phyloP scores from a whole-genome alignment of 1,284 basidiomycete species.

The Sporisorium scitamineum region DNA sequence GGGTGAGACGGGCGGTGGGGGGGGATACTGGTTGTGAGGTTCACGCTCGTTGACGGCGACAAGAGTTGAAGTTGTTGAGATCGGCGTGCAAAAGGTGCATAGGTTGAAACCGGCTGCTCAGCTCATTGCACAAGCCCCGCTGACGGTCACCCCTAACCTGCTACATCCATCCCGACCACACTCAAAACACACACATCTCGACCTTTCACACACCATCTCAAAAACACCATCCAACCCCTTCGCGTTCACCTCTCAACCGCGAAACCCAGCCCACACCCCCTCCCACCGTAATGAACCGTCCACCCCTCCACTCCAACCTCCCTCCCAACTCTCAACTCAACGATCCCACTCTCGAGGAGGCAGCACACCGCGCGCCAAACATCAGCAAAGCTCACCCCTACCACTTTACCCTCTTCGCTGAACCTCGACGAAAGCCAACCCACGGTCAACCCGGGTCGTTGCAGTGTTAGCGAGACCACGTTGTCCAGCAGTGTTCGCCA shows the following conservation, averaged over 20 bases:
- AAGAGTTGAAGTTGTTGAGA: too few species aligned
- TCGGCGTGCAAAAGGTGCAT: too few species aligned
- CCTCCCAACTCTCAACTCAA: not conserved
- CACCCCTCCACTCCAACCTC: not conserved
- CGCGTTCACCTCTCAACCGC: too few species aligned
- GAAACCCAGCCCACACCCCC: constrained; percentile 24
- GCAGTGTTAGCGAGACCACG: not conserved
- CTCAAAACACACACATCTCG: too few species aligned
- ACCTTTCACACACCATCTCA: too few species aligned
- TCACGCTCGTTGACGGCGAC: too few species aligned
- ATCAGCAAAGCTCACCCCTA: constrained; percentile 18
- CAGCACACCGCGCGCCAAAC: constrained; percentile 4
- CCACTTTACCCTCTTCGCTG: not conserved
- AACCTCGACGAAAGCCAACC: constrained; percentile 13
- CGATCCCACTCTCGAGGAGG: not conserved
- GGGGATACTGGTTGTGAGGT: too few species aligned
- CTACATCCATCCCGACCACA: too few species aligned
- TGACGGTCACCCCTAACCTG: too few species aligned
- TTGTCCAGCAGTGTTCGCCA: constrained; percentile 27
- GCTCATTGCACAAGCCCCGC: too few species aligned
- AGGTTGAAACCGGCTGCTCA: too few species aligned
- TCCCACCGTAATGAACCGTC: constrained; percentile 17
- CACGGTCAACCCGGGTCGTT: constrained; percentile 24
- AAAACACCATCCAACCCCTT: not conserved
- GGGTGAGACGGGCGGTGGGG: too few species aligned